A percentile compares a stretch with the other conserved stretches of the same genome.
Conservation (phyloP, 768 basidiomycete genomes). For the Collybiopsis confluens region DNA sequence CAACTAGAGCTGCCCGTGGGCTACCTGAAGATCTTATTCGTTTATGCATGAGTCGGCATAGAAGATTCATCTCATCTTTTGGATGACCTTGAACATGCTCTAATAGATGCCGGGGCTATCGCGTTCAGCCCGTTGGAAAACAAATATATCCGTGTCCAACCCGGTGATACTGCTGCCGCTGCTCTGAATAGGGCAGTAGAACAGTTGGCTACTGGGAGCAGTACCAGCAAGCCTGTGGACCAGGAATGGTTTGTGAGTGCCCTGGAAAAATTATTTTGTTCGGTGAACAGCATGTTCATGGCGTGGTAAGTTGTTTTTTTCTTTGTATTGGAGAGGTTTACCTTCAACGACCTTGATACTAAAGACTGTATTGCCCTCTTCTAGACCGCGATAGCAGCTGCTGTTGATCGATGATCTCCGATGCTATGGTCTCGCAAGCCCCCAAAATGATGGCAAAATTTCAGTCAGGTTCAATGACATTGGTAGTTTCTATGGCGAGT, state of each 20-base stretch:
- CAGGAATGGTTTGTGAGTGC: constrained; percentile 87
- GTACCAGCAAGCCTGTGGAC: constrained; percentile 27
- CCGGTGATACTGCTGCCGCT: constrained; percentile 25
- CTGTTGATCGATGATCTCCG: constrained; percentile 94
- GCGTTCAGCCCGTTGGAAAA: constrained; percentile 50
- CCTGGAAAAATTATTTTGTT: constrained; percentile 98
- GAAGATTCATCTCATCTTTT: constrained; percentile 92
- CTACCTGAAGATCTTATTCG: constrained; percentile 98
- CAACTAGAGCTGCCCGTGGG: constrained; percentile 91
- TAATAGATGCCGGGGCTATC: constrained; percentile 90
- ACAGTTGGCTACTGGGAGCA: constrained; percentile 46
- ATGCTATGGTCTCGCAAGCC: constrained; percentile 83
- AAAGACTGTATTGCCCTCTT: too few species aligned
- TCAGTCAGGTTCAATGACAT: constrained; percentile 80
- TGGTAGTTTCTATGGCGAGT: constrained; percentile 70
- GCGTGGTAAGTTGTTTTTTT: constrained; percentile 75
- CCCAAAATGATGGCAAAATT: constrained; percentile 66
- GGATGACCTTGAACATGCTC: constrained; percentile 91
- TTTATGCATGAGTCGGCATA: constrained; percentile 95
- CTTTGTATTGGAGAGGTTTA: too few species aligned
- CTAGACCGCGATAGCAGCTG: constrained; percentile 91
- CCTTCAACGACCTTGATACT: too few species aligned
- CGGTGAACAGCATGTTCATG: constrained; percentile 98
- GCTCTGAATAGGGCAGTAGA: constrained; percentile 59
- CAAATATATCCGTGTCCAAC: constrained; percentile 40